Base-by-base conservation (phyloP, 768 basidiomycete genomes). In the Boletus eberwhitei region DNA sequence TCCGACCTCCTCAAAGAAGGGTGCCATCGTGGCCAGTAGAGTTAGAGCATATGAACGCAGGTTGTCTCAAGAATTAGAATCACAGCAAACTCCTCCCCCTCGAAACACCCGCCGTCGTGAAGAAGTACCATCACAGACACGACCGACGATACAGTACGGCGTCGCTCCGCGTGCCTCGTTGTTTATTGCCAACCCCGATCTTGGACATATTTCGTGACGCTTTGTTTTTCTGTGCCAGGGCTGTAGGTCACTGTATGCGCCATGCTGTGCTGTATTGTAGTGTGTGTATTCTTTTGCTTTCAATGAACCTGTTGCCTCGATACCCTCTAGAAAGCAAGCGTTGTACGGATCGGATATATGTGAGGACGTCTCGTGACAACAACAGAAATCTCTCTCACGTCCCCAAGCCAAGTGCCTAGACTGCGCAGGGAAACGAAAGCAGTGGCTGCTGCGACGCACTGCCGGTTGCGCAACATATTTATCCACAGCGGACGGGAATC, bases 151-250 rank as follows among this genome's bases (percentile, higher is more conserved):
- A 36, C 76, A 79, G 26, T 91, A 90, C 66, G 88, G 87, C 13
- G 76, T 90, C 34, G 84, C 78, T 35, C 82, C 83, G 22, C 78
- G 80, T 55, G 71, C 80, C 19, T 81, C 82, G 57, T 74, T 92
- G 31, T 91, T 82, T 60, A 77, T 92, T 48, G 86, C 87, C 22
- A 91, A 92, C 69, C 88, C 90, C 36, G 65, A 66, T 54, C 49
- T 52, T 40, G 53, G 55, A 48, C 44, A 43, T 40, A 21, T 50
- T 37, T 44, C 54, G 36, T 69, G 62, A 67, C 34, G 21, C 37
- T 29, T 45, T 14, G 14, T 43, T 40, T 41, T 8, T 14, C 36
- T 16, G 34, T 57, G 35, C 22, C 17, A 22, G 35, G 32, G 42
- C 38, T 53, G 36, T 44, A 29, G 46, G 38, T 35, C 34, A 46